Evolutionary conservation across 257 asterid species (phyloP).

Genomic region (Hygrophila difformis): DNA sequence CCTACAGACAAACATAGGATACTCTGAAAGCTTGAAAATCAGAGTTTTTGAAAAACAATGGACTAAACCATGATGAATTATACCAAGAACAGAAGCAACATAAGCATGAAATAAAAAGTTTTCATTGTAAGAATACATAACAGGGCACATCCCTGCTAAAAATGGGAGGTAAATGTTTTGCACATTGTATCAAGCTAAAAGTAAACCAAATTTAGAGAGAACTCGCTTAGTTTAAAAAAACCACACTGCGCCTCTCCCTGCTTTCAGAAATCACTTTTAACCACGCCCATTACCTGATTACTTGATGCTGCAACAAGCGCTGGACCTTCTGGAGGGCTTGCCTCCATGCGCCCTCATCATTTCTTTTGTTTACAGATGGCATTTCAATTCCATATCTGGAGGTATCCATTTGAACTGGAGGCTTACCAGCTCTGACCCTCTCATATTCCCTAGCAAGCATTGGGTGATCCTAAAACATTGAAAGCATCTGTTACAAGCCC

Average conservation of each 20-base stretch:
- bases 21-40: background rate
- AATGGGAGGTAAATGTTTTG: no score
- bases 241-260: no score
- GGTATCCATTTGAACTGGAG: slow-evolving; percentile 77
- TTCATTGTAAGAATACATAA: slow-evolving; percentile 5
- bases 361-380: slow-evolving; percentile 69
- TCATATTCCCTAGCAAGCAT: slow-evolving; percentile 96
- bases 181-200: no score
- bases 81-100: slow-evolving; percentile 2
- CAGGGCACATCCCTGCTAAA: slow-evolving; percentile 1
- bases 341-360: slow-evolving; percentile 92
- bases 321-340: slow-evolving; percentile 78
- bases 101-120: background rate
- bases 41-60: background rate
- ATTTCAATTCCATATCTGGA: slow-evolving; percentile 85
- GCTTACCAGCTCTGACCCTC: slow-evolving; percentile 92
- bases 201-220: no score
- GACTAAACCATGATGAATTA: background rate
- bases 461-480: slow-evolving; percentile 71
- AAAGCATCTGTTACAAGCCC: background rate
- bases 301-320: slow-evolving; percentile 93
- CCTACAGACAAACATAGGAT: slow-evolving; percentile 31
- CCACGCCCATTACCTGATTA: slow-evolving; percentile 88
- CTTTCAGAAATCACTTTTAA: no score
- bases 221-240: no score